Evolutionary conservation across 139 green algal genomes (phyloP).

Genomic region (Eudorina sp.): DNA sequence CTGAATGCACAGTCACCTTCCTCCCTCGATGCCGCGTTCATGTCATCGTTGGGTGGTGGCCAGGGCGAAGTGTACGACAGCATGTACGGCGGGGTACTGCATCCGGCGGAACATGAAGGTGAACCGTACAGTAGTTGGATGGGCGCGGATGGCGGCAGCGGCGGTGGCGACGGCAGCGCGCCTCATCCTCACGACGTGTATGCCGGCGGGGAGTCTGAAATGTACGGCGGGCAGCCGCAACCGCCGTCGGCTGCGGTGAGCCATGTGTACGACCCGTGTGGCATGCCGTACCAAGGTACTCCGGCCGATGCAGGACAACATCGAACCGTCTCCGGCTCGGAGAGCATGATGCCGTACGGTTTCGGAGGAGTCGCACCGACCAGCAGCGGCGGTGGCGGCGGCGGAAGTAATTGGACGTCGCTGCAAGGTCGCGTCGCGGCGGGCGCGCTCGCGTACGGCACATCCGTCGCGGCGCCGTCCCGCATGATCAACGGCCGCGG

Average conservation of each 20-base stretch:
- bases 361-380: neutral
- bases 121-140: no score
- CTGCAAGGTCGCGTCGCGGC: constrained; percentile 36
- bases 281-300: neutral
- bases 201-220: neutral
- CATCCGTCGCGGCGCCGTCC: constrained; percentile 36
- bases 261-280: neutral
- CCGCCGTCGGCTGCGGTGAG: neutral
- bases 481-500: constrained; percentile 45
- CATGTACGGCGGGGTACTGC: neutral
- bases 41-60: no score
- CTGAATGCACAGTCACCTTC: neutral
- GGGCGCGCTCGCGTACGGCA: constrained; percentile 36
- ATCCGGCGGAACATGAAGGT: neutral
- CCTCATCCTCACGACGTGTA: neutral
- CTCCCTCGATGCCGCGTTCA: neutral
- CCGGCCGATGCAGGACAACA: no score
- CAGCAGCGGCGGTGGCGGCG: neutral
- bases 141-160: no score
- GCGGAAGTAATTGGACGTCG: constrained; percentile 33
- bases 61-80: neutral
- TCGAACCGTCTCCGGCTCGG: no score
- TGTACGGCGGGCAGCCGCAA: neutral
- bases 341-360: neutral
- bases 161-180: neutral